Percentiles rank a stretch among this genome's conserved stretches.
Conservation (phyloP, 495 filamentous ascomycete genomes). For the Parathielavia appendiculata region DNA sequence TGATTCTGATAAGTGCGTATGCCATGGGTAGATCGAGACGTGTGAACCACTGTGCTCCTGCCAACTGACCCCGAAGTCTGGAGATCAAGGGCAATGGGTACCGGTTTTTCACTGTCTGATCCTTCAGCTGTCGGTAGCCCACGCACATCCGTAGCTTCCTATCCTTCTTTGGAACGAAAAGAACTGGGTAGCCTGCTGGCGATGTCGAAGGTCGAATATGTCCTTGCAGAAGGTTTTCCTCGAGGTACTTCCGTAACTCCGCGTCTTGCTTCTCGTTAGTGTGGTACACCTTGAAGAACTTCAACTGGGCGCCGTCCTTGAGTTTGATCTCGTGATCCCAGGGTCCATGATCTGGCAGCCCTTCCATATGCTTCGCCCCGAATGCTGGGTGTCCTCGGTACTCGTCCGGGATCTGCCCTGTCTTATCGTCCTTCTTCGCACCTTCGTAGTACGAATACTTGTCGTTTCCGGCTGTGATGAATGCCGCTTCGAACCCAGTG, state of each 20-base stretch:
- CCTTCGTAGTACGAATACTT: conserved; percentile 1
- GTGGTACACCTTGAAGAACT: too few relatives aligned
- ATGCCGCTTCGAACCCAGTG: background rate
- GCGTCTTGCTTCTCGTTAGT: too few relatives aligned
- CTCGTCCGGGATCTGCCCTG: background rate
- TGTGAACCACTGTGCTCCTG: background rate
- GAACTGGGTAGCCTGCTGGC: too few relatives aligned
- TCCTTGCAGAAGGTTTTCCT: too few relatives aligned
- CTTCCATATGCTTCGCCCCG: conserved; percentile 4
- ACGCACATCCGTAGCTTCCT: background rate
- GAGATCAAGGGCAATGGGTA: conserved; percentile 7
- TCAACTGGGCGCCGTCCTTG: too few relatives aligned
- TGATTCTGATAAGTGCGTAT: conserved; percentile 5
- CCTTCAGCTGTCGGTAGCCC: conserved; percentile 6
- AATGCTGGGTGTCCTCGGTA: too few relatives aligned
- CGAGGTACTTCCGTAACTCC: too few relatives aligned
- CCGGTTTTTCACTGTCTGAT: conserved; percentile 7
- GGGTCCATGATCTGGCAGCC: conserved; percentile 2
- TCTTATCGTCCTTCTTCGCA: background rate
- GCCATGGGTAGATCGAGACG: background rate
- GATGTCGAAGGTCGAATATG: too few relatives aligned
- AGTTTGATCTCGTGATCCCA: conserved; percentile 6
- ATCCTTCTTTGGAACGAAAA: conserved; percentile 12
- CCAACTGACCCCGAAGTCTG: background rate
- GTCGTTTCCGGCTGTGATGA: background rate